A percentile compares a stretch with the other conserved stretches of the same genome.
Evolutionary conservation across 106 monocot genomes (phyloP).

Genomic region (Acorus calamus): DNA sequence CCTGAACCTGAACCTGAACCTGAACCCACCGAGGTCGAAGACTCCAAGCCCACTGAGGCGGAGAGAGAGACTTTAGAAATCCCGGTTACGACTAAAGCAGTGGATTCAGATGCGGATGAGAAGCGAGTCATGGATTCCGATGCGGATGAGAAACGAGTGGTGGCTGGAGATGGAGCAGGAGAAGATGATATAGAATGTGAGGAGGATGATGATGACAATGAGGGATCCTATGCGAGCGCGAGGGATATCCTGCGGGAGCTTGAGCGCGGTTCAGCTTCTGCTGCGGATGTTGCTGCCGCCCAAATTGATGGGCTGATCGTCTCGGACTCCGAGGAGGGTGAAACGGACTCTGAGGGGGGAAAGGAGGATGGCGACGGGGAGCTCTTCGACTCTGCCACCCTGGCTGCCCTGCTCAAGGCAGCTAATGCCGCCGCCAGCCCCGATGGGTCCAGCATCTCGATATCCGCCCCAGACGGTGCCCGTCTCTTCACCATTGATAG

Average conservation of each 20-base stretch:
- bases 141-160: constrained; percentile 33
- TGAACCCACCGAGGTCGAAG: constrained; percentile 16
- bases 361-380: constrained; percentile 41
- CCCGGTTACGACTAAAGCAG: too few species aligned
- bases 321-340: constrained; percentile 35
- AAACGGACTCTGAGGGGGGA: constrained; percentile 36
- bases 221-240: constrained; percentile 42
- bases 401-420: constrained; percentile 75
- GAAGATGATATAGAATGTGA: constrained; percentile 23
- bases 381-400: constrained; percentile 61
- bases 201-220: constrained; percentile 34
- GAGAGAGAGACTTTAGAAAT: not conserved
- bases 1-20: too few species aligned
- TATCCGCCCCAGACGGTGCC: constrained; percentile 38
- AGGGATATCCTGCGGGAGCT: constrained; percentile 22
- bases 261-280: constrained; percentile 14
- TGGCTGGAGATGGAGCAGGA: not conserved
- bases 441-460: constrained; percentile 28
- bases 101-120: not conserved
- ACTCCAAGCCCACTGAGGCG: constrained; percentile 8
- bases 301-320: constrained; percentile 43
- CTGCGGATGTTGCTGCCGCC: constrained; percentile 20
- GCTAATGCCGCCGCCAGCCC: constrained; percentile 40
- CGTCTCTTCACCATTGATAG: constrained; percentile 60
- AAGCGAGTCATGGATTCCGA: constrained; percentile 19